These are phyloP conservation scores for Vigna hirtella DNA, from an alignment of 306 rosid genomes.

Conservation along the genomic window DNA sequence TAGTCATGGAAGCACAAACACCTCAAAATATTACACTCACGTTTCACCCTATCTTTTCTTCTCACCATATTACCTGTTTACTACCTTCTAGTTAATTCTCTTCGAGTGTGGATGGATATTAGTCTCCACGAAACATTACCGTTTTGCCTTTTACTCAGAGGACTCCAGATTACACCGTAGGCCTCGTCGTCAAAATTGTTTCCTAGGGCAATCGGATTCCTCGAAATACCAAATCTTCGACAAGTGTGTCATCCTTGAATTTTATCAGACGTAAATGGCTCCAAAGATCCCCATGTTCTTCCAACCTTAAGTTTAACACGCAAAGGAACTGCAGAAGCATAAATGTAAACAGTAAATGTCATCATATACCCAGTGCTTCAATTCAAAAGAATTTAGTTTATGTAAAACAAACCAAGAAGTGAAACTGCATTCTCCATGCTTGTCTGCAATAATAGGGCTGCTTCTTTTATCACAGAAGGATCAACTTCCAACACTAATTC, in stretches of 20 bases:
- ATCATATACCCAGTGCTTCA: constrained; percentile 21
- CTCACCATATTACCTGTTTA: background rate
- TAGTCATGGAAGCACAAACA: constrained; percentile 16
- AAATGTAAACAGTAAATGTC: constrained; percentile 40
- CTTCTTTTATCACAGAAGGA: constrained; percentile 77
- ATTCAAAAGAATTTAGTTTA: constrained; percentile 8
- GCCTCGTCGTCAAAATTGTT: constrained; percentile 24
- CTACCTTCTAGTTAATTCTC: background rate
- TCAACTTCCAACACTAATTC: constrained; percentile 94
- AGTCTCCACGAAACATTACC: background rate
- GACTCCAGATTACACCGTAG: background rate
- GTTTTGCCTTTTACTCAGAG: constrained; percentile 6
- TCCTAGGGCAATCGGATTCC: constrained; percentile 1
- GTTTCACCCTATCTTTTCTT: background rate
- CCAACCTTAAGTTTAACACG: constrained; percentile 84
- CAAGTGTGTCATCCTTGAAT: constrained; percentile 43
- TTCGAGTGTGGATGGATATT: background rate
- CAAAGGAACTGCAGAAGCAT: constrained; percentile 78
- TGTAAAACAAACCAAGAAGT: constrained; percentile 73
- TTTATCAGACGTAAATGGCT: constrained; percentile 61
- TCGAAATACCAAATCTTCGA: constrained; percentile 9
- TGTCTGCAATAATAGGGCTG: constrained; percentile 71
- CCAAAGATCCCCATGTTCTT: constrained; percentile 95
- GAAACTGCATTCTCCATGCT: constrained; percentile 94
- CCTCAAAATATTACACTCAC: background rate